phyloP scores from a whole-genome alignment of 805 yeast genomes.

The Metschnikowia cubensis region DNA sequence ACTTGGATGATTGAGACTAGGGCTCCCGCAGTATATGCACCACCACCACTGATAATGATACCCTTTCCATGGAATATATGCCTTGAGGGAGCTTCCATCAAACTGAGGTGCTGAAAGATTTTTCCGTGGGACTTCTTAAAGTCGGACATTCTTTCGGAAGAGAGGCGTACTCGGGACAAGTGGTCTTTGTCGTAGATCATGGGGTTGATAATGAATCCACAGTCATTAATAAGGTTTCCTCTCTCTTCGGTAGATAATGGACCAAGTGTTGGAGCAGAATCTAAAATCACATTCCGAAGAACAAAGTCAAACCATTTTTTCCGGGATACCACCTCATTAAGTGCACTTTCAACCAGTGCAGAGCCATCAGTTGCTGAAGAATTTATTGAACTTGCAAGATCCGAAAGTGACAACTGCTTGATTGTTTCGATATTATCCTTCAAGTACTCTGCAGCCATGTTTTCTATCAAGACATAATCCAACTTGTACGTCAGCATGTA shows the following conservation, averaged over 20 bases:
- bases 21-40: constrained; percentile 25
- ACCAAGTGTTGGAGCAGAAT: constrained; percentile 15
- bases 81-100: constrained; percentile 22
- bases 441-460: constrained; percentile 8
- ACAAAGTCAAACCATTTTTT: constrained; percentile 12
- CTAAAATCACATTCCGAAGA: constrained; percentile 14
- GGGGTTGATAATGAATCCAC: constrained; percentile 12
- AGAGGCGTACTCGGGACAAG: constrained; percentile 16
- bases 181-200: constrained; percentile 12
- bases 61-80: constrained; percentile 29
- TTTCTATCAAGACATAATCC: constrained; percentile 7
- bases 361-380: not conserved
- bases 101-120: constrained; percentile 23
- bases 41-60: constrained; percentile 32
- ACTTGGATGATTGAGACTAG: constrained; percentile 27
- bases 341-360: constrained; percentile 3
- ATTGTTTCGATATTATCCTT: constrained; percentile 5
- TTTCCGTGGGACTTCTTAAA: constrained; percentile 24
- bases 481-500: constrained; percentile 1
- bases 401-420: constrained; percentile 3
- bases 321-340: constrained; percentile 5
- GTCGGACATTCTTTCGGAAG: constrained; percentile 19
- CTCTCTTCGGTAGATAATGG: constrained; percentile 15
- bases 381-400: not conserved
- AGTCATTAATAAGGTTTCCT: constrained; percentile 15